Percentiles rank a stretch among this genome's conserved stretches.
These are phyloP conservation scores for Setomelanomma holmii DNA, from an alignment of 2,329 filamentous ascomycete genomes.

Conservation along the genomic window DNA sequence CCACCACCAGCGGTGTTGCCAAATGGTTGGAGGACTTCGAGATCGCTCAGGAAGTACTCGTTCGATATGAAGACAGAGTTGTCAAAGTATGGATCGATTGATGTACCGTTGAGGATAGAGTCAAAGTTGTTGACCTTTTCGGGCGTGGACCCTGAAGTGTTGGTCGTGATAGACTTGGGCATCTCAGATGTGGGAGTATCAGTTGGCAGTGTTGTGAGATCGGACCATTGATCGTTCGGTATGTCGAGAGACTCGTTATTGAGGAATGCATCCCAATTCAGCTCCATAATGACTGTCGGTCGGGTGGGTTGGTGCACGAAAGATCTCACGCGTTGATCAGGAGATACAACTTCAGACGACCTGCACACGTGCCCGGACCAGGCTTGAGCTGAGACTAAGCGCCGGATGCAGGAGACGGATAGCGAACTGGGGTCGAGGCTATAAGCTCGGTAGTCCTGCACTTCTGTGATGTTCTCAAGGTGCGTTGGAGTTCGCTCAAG, in stretches of 20 bases:
- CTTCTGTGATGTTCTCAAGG: conserved; percentile 9
- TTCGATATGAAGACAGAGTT: conserved; percentile 47
- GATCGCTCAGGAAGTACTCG: conserved; percentile 50
- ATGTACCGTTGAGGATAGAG: conserved; percentile 34
- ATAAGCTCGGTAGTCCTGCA: conserved; percentile 31
- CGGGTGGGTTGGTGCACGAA: conserved; percentile 35
- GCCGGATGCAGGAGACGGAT: conserved; percentile 22
- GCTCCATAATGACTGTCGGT: conserved; percentile 43
- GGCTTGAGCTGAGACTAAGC: conserved; percentile 32
- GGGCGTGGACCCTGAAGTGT: conserved; percentile 41
- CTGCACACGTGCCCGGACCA: conserved; percentile 28
- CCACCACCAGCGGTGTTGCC: conserved; percentile 39
- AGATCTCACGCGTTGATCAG: conserved; percentile 48
- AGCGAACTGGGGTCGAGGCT: conserved; percentile 26
- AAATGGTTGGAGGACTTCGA: conserved; percentile 48
- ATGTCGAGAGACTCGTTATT: conserved; percentile 46
- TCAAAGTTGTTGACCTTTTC: conserved; percentile 43
- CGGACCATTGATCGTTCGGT: conserved; percentile 49
- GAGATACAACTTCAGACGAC: conserved; percentile 37
- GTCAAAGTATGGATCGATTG: conserved; percentile 46
- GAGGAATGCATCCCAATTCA: conserved; percentile 51
- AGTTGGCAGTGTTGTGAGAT: conserved; percentile 38
- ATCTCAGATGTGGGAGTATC: conserved; percentile 39
- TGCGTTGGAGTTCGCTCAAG: background rate
- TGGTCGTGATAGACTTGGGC: conserved; percentile 43